Evolutionary conservation across 371 early-diverging fungal species (phyloP), one percentile per base, ranked within the genome.

Genomic region (Amoeboaphelidium protococcarum): DNA sequence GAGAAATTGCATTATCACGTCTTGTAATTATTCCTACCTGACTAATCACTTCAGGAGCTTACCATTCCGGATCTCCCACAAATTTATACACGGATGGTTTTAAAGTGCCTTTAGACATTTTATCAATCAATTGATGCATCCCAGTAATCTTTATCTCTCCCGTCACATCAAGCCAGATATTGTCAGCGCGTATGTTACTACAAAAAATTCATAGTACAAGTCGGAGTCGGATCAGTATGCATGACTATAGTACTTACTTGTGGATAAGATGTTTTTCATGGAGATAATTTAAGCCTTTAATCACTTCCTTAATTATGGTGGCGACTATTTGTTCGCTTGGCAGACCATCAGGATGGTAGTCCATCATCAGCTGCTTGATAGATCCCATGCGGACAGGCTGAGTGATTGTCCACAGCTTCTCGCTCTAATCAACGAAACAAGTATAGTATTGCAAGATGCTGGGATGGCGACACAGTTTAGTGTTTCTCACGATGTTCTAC

Each of bases 31-130:
- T 47, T 12, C 21, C 20, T 53, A 62, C 63, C 57, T 70, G 67
- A 0, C 63, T 61, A 47, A 69, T 60, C n/a, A 68, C 56, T 45
- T 71, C 71, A 16, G 71, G 71, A 10, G 71, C 65, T 2, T 62
- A 61, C 69, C 69, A 68, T 44, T 68, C 71, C 62, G 53, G 51
- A 19, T 64, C 60, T 12, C 71, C 68, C 16, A 67, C 59, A 1
- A 58, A 52, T 6, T 60, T 59, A 51, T 68, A 70, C 0, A 58
- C 64, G 3, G 63, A 26, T 26, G 20, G n/a, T 47, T 27, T 49
- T 59, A 58, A 25, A 53, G 50, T 3, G 62, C 68, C 37, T 51
- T 43, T 26, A 50, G 51, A 23, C 50, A 42, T 23, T 61, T 48
- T 2, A 44, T 2, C 44, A 1, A 53, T 51, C 27, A 68, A 26